Evolutionary conservation across 2,329 filamentous ascomycete species (phyloP).

Genomic region (Diaporthe citri): DNA sequence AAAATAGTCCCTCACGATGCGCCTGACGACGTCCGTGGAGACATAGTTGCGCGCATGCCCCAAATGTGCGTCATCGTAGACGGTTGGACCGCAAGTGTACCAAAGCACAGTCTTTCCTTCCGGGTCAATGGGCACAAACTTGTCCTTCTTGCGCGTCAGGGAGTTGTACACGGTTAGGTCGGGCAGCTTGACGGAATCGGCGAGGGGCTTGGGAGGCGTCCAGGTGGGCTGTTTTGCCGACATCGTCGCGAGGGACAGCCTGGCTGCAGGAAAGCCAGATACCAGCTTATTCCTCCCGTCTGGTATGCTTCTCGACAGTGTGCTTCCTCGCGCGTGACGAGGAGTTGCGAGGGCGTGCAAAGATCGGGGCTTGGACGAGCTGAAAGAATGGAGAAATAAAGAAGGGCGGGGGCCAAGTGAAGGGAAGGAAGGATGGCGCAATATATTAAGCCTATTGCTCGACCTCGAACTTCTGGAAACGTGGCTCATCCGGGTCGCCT

Average conservation of each 20-base stretch:
- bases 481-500: slow-evolving; percentile 31
- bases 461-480: slow-evolving; percentile 29
- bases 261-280: not conserved
- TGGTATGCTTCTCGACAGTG: not conserved
- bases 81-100: slow-evolving; percentile 92
- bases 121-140: slow-evolving; percentile 59
- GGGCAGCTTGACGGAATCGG: slow-evolving; percentile 31
- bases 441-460: slow-evolving; percentile 34
- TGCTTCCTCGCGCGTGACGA: not conserved
- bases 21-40: slow-evolving; percentile 87
- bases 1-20: slow-evolving; percentile 87
- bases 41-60: slow-evolving; percentile 90
- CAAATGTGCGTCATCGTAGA: slow-evolving; percentile 85
- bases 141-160: slow-evolving; percentile 38
- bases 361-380: not conserved
- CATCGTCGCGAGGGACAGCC: slow-evolving; percentile 33
- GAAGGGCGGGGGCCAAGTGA: slow-evolving; percentile 6
- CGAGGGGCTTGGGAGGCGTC: slow-evolving; percentile 35
- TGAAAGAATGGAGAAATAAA: not conserved
- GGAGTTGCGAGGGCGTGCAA: slow-evolving; percentile 3
- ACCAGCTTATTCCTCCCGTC: not conserved
- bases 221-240: slow-evolving; percentile 37
- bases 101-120: slow-evolving; percentile 76
- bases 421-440: slow-evolving; percentile 27
- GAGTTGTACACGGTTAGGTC: slow-evolving; percentile 39